phyloP scores from a whole-genome alignment of 169 alveolate genomes.

The Miamiensis avidus region DNA sequence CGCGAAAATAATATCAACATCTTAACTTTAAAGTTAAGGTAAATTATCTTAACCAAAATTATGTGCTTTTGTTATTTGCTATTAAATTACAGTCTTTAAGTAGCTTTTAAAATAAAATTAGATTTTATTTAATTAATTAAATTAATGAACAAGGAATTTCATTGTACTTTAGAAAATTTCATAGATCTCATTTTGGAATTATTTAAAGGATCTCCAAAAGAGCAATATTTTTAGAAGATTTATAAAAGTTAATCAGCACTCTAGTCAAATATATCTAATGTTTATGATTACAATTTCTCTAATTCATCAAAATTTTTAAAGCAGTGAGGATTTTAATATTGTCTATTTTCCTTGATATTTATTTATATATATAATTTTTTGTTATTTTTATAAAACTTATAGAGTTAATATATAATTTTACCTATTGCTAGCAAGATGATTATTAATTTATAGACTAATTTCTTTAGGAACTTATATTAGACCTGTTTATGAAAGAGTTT shows the following conservation, averaged over 20 bases:
- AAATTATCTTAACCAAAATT: no score
- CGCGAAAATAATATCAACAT: slow-evolving; percentile 44
- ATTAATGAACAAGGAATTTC: no score
- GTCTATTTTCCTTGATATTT: neutral
- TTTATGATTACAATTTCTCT: neutral
- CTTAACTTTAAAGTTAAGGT: slow-evolving; percentile 11
- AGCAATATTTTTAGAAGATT: slow-evolving; percentile 51
- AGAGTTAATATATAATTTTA: neutral
- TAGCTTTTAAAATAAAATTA: no score
- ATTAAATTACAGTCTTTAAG: no score
- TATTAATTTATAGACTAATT: no score
- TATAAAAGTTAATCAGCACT: slow-evolving; percentile 23
- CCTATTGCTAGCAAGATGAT: no score
- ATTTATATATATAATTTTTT: no score
- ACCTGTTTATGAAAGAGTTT: no score
- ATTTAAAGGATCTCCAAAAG: slow-evolving; percentile 58
- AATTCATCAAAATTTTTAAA: slow-evolving; percentile 4
- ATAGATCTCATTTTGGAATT: slow-evolving; percentile 39
- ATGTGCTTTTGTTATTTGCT: slow-evolving; percentile 12
- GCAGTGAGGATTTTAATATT: neutral
- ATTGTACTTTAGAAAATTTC: slow-evolving; percentile 44
- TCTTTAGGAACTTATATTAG: no score
- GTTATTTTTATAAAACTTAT: neutral
- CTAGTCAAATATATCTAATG: slow-evolving; percentile 14
- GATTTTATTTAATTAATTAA: no score